Evolutionary conservation across 805 yeast species (phyloP), one percentile per base, ranked within the genome.

Genomic region (Metschnikowia picachoensis): DNA sequence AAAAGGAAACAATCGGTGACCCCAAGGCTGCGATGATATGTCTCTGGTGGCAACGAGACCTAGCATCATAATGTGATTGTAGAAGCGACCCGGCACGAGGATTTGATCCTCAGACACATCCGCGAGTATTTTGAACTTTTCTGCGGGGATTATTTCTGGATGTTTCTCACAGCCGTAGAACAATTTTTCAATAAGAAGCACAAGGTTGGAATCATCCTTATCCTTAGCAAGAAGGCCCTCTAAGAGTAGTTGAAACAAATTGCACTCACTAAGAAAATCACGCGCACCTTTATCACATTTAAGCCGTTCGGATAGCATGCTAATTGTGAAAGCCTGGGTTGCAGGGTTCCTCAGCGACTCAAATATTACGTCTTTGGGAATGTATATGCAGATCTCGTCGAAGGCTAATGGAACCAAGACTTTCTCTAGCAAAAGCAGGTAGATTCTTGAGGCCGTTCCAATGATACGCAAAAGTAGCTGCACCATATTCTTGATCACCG

Each of bases 401-500:
- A 52, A 42, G 31, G 31, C 41, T 35, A 52, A 35, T 8, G 45
- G 47, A 10, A 27, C 28, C 16, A 52, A 36, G 13, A 50, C 27
- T 4, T 43, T 37, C 34, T 34, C 36, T 3, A 52, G 46, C 10
- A 50, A 31, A 11, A 35, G 39, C 14, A 31, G 31, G 27, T 48
- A 52, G 13, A 30, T 32, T 12, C 12, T 13, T 1, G 50, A 39
- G 7, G 48, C 35, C 3, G 20, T 13, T n/a, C 35, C 14, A 25
- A 36, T n/a, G 4, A 51, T 44, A 2, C 44, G 38, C 13, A 44
- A 33, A 28, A 51, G 50, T 4, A 51, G 46, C 29, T 14, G 47
- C 28, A 52, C 47, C 35, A 50, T 37, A 27, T 37, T 37, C 20
- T 40, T 36, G 38, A 52, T 31, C 35, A 49, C 48, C 30, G 55